Evolutionary conservation across 805 yeast genomes (phyloP).

Genomic region (Suhomyces tanzawaensis): DNA sequence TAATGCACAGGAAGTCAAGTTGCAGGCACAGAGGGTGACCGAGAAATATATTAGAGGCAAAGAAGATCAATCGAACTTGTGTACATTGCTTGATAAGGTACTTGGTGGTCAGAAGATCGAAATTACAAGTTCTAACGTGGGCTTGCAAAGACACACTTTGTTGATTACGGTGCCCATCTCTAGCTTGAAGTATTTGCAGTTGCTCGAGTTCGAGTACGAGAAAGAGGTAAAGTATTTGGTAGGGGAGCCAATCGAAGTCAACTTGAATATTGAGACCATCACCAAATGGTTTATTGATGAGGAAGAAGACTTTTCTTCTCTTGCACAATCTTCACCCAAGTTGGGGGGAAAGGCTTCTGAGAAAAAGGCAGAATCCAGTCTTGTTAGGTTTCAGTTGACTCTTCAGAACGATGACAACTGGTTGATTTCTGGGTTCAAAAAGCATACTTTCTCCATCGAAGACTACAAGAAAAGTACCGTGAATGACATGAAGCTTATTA

Average conservation of each 20-base stretch:
- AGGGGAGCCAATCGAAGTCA: slow-evolving; percentile 59
- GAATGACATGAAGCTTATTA: slow-evolving; percentile 37
- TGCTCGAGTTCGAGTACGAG: slow-evolving; percentile 46
- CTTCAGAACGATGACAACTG: slow-evolving; percentile 64
- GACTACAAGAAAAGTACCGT: slow-evolving; percentile 5
- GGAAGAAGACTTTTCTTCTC: slow-evolving; percentile 10
- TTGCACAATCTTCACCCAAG: slow-evolving; percentile 27
- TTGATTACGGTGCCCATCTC: slow-evolving; percentile 64
- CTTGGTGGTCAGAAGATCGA: slow-evolving; percentile 2
- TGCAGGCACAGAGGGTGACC: slow-evolving; percentile 13
- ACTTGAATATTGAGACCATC: slow-evolving; percentile 42
- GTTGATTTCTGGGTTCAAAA: slow-evolving; percentile 74
- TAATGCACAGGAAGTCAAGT: slow-evolving; percentile 18
- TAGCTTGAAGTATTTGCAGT: slow-evolving; percentile 55
- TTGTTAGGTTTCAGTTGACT: slow-evolving; percentile 39
- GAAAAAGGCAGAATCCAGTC: background rate
- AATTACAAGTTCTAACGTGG: background rate
- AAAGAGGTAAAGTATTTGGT: slow-evolving; percentile 47
- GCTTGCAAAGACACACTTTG: slow-evolving; percentile 16
- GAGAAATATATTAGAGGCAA: slow-evolving; percentile 8
- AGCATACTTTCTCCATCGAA: slow-evolving; percentile 45
- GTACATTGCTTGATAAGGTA: slow-evolving; percentile 4
- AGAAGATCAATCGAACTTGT: slow-evolving; percentile 11
- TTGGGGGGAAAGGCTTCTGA: background rate
- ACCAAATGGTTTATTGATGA: slow-evolving; percentile 42